Evolutionary conservation across 2,329 filamentous ascomycete species (phyloP), one percentile per base, ranked within the genome.

Genomic region (Penicillium hesseltinei): DNA sequence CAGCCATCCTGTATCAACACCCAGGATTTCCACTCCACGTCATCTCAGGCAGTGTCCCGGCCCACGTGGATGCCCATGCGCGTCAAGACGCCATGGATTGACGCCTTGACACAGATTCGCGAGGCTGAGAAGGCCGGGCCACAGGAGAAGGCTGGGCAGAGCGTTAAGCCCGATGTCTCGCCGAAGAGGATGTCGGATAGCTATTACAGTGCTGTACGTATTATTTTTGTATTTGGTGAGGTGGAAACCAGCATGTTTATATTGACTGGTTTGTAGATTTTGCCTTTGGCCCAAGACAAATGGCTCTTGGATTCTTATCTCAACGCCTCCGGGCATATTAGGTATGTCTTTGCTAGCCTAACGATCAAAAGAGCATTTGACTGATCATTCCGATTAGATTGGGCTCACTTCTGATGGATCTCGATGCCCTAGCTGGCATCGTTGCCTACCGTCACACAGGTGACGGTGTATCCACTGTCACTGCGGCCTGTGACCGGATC

Each of bases 301-400:
- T 92, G 88, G 87, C 77, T 92, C 13, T 81, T 89, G 11, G 89
- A 92, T 69, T 88, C 86, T 0, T 92, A 92, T 68, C 83, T 91
- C 67, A 92, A 92, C 73, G 83, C 88, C 1, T 86, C 85, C 0
- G 89, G 89, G 0, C 88, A 91, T 64, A 88, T 92, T 64, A 81
- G 87, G 81, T 83, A 71, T 8, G 68, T 43, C 9, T 8, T 17
- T 23, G 36, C 50, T 40, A 43, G 17, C 21, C 7, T 19, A 7
- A 6, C 9, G 45, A 13, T 48, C 15, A 31, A 27, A 44, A 60
- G 8, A 68, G 60, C 10, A 62, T 67, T 25, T n/a, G n/a, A 35
- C 57, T 64, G 45, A 57, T 49, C 43, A 60, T 64, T 46, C 53
- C 47, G 35, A 10, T 17, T 21, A 86, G 79, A 52, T 79, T 92